Evolutionary conservation across 2,329 filamentous ascomycete genomes (phyloP).

Genomic region (Aspergillus fumigatus): DNA sequence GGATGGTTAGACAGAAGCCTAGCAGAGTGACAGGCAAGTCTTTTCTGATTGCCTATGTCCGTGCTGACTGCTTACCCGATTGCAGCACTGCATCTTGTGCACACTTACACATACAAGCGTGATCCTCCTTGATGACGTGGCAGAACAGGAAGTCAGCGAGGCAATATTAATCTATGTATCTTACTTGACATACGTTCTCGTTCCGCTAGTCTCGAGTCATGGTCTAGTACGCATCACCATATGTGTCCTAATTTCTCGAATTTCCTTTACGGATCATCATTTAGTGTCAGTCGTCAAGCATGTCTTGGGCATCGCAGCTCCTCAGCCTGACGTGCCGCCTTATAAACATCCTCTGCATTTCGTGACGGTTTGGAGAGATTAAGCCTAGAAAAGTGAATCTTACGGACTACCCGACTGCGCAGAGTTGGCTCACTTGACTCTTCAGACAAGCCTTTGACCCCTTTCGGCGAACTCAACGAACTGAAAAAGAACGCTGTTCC

Average conservation of each 20-base stretch:
- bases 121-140: slow-evolving; percentile 16
- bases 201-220: neutral
- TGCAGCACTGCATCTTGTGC: slow-evolving; percentile 8
- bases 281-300: neutral
- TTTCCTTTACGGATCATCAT: neutral
- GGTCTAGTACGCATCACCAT: neutral
- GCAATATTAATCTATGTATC: neutral
- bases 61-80: neutral
- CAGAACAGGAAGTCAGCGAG: slow-evolving; percentile 9
- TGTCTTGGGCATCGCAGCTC: neutral
- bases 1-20: slow-evolving; percentile 2
- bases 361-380: neutral
- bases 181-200: slow-evolving; percentile 1
- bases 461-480: neutral
- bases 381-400: neutral
- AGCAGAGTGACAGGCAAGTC: slow-evolving; percentile 2
- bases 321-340: neutral
- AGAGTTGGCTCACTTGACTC: neutral
- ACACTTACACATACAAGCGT: slow-evolving; percentile 1
- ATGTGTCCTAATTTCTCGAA: neutral
- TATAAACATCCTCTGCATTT: neutral
- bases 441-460: neutral
- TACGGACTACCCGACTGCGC: neutral
- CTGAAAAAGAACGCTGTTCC: neutral
- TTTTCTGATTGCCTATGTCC: neutral